phyloP scores from a whole-genome alignment of 139 green algal genomes.

The Tetradesmus obliquus region DNA sequence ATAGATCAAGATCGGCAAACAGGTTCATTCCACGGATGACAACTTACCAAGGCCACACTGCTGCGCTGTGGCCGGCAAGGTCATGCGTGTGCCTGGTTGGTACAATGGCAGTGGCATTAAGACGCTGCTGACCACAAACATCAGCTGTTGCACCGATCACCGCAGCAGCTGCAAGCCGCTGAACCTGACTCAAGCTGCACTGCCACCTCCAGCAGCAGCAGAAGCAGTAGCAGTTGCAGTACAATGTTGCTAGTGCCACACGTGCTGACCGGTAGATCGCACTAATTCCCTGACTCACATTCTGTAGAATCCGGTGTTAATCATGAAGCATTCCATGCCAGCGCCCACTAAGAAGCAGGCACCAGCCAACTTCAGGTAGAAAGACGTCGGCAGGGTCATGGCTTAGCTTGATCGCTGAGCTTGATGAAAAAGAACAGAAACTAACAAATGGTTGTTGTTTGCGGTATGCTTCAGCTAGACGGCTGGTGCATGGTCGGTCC shows the following conservation, averaged over 20 bases:
- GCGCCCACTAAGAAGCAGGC: slow-evolving; percentile 70
- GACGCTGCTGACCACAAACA: not conserved
- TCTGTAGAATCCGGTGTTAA: slow-evolving; percentile 92
- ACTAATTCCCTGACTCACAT: slow-evolving; percentile 42
- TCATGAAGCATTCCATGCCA: slow-evolving; percentile 93
- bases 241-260: not conserved
- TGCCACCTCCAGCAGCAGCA: not conserved
- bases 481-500: not conserved
- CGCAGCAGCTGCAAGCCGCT: not conserved
- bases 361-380: slow-evolving; percentile 59
- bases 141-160: not conserved
- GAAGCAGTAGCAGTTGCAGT: not conserved
- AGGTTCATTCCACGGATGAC: no score
- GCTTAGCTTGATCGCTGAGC: not conserved
- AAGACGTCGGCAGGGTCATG: slow-evolving; percentile 30
- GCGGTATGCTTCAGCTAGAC: not conserved
- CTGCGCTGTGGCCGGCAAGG: no score
- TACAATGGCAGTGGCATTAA: no score
- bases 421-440: not conserved
- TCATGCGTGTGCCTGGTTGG: no score
- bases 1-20: not conserved
- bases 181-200: not conserved
- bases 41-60: no score
- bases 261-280: not conserved
- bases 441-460: no score